Conservation (phyloP, 176 grass and related monocot species). For the Raddia distichophylla region DNA sequence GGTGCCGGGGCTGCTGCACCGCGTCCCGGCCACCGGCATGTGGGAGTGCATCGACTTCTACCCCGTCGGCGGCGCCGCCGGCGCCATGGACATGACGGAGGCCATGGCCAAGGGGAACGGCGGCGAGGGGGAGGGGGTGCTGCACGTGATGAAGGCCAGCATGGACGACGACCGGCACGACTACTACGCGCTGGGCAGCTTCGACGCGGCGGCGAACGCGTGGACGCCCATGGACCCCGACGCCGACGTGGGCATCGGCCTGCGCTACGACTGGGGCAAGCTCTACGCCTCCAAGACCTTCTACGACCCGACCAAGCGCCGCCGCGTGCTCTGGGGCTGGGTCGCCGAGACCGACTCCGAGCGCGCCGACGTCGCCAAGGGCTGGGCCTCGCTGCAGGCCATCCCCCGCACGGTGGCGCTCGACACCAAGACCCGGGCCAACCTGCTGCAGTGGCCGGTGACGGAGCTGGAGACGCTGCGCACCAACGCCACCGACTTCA, state of each 20-base stretch:
- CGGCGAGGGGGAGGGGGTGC: conserved; percentile 19
- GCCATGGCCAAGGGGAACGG: neutral
- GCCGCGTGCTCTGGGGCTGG: conserved; percentile 86
- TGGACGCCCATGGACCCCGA: conserved; percentile 62
- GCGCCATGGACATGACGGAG: conserved; percentile 51
- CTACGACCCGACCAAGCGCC: conserved; percentile 67
- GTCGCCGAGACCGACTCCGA: conserved; percentile 86
- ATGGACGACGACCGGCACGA: conserved; percentile 84
- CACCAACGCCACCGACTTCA: conserved; percentile 51
- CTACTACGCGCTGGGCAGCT: conserved; percentile 80
- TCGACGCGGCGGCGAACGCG: conserved; percentile 42
- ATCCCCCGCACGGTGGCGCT: conserved; percentile 79
- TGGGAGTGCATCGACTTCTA: conserved; percentile 97
- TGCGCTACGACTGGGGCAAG: conserved; percentile 94
- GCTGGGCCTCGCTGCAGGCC: conserved; percentile 87
- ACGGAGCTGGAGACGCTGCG: conserved; percentile 72
- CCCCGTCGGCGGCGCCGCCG: conserved; percentile 26
- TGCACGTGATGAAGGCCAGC: conserved; percentile 91
- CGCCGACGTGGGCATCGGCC: conserved; percentile 66
- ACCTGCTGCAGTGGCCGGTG: conserved; percentile 94
- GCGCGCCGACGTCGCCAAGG: conserved; percentile 72
- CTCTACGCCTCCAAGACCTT: conserved; percentile 97
- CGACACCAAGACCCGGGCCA: conserved; percentile 72
- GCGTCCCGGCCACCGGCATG: conserved; percentile 50
- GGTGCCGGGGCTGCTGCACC: conserved; percentile 55